These are phyloP conservation scores for Blastobotrys illinoisensis DNA, from an alignment of 1,139 yeast species.

Conservation along the genomic window DNA sequence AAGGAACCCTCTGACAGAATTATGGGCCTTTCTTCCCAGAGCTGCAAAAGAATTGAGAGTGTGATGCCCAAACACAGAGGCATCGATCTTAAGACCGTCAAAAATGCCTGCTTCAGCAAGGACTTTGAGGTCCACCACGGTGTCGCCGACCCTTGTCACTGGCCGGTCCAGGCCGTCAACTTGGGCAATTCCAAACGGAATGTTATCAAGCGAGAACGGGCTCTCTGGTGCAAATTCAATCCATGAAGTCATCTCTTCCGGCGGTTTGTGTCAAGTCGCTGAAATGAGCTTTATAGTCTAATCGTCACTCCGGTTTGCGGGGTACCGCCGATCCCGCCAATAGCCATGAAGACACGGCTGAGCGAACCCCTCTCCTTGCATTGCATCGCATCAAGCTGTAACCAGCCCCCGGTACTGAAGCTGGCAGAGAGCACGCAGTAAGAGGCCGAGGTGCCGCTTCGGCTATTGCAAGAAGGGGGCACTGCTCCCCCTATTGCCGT, in stretches of 20 bases:
- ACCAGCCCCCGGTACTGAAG: no score
- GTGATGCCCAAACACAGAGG: slow-evolving; percentile 12
- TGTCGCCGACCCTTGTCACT: slow-evolving; percentile 20
- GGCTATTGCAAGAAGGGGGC: not conserved
- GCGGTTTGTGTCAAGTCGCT: not conserved
- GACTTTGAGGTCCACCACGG: slow-evolving; percentile 19
- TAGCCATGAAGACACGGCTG: not conserved
- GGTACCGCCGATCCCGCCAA: slow-evolving; percentile 1
- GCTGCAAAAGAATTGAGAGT: slow-evolving; percentile 23
- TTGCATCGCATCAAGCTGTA: not conserved
- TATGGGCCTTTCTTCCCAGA: slow-evolving; percentile 20
- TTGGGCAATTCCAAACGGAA: slow-evolving; percentile 22
- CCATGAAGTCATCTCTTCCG: slow-evolving; percentile 12
- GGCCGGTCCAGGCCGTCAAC: slow-evolving; percentile 15
- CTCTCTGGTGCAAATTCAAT: slow-evolving; percentile 14
- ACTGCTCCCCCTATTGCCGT: not conserved
- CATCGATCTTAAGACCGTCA: slow-evolving; percentile 5
- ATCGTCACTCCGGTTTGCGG: not conserved
- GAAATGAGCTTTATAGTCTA: not conserved
- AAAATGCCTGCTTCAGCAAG: slow-evolving; percentile 18
- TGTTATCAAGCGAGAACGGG: slow-evolving; percentile 20
- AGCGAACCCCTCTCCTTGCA: not conserved
- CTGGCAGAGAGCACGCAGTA: no score
- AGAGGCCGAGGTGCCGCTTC: not conserved
- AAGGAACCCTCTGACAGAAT: slow-evolving; percentile 17